Base-by-base conservation (phyloP, 2,329 filamentous ascomycete species). In the Cladobotryum protrusum region DNA sequence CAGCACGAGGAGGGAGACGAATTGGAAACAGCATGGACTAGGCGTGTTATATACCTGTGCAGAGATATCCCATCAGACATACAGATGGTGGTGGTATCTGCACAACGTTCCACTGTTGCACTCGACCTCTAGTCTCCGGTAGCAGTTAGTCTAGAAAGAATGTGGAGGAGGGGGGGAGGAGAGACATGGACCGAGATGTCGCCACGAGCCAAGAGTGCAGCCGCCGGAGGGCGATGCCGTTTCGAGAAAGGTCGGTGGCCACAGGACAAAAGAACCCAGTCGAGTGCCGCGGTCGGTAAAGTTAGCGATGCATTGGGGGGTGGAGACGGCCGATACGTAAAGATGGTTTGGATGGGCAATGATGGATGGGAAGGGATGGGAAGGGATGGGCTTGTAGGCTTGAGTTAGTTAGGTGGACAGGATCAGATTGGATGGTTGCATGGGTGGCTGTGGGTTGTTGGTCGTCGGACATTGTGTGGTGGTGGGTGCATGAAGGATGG, bases 211-310 rank as follows among this genome's bases (percentile, higher is more conserved):
- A 59, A 56, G 57, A 41, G 53, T 32, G 39, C 39, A 52, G 53
- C 45, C 51, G 49, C 55, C 57, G 57, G 57, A 56, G 53, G 48
- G 45, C 48, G 49, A 52, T 58, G 24, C 57, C 54, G 45, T 48
- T 54, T 57, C 50, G 33, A 50, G 57, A 40, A 42, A 54, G 52
- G 56, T 29, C 51, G 44, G 43, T 46, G 50, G 43, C 47, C 47
- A 47, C 24, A 45, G 36, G 37, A 54, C 56, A 58, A 58, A 57
- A 58, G 55, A 58, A 52, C 54, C 54, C 50, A 40, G 51, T 34
- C 48, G 42, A 48, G 3, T 50, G 48, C 45, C 48, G 53, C 43
- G 47, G 39, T 48, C 43, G 49, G 20, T 43, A 50, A 18, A 34
- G 41, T 36, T n/a, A 20, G 14, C 13, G n/a, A 15, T 44, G 42